A percentile compares a stretch with the other conserved stretches of the same genome.
phyloP scores from a whole-genome alignment of 2,329 filamentous ascomycete species.

The Mycosphaerella arachidis region DNA sequence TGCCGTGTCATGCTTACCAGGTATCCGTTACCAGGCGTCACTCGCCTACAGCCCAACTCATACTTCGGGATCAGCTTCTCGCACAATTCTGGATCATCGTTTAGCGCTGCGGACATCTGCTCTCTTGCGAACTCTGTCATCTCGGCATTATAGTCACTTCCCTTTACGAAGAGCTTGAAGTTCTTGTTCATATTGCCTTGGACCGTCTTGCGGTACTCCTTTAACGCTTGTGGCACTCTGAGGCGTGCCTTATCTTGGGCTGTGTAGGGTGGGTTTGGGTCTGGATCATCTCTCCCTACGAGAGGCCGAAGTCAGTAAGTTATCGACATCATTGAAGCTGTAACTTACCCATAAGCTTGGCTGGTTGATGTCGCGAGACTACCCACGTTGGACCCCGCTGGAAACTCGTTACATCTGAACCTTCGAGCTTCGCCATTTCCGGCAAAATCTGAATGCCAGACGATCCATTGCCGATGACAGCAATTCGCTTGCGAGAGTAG shows the following conservation, averaged over 20 bases:
- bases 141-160: slow-evolving; percentile 44
- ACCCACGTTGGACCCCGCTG: slow-evolving; percentile 41
- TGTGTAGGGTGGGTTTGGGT: slow-evolving; percentile 25
- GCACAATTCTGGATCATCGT: slow-evolving; percentile 52
- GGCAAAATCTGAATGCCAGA: slow-evolving; percentile 39
- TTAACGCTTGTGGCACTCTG: slow-evolving; percentile 39
- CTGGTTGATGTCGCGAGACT: slow-evolving; percentile 17
- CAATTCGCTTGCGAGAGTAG: slow-evolving; percentile 37
- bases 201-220: slow-evolving; percentile 42
- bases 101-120: slow-evolving; percentile 52
- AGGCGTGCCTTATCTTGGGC: slow-evolving; percentile 29
- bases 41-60: slow-evolving; percentile 44
- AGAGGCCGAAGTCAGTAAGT: neutral
- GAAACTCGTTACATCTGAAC: slow-evolving; percentile 31
- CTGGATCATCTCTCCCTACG: slow-evolving; percentile 12
- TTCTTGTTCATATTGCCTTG: slow-evolving; percentile 42
- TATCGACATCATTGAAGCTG: neutral
- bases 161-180: slow-evolving; percentile 43
- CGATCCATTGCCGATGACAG: slow-evolving; percentile 43
- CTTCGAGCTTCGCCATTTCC: slow-evolving; percentile 32
- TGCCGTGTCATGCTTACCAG: slow-evolving; percentile 50
- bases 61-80: slow-evolving; percentile 45
- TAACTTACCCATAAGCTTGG: slow-evolving; percentile 15
- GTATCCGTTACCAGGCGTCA: slow-evolving; percentile 56
- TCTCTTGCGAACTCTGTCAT: slow-evolving; percentile 47